These are phyloP conservation scores for Fusarium dlaminii DNA, from an alignment of 2,329 filamentous ascomycete species.

Conservation along the genomic window DNA sequence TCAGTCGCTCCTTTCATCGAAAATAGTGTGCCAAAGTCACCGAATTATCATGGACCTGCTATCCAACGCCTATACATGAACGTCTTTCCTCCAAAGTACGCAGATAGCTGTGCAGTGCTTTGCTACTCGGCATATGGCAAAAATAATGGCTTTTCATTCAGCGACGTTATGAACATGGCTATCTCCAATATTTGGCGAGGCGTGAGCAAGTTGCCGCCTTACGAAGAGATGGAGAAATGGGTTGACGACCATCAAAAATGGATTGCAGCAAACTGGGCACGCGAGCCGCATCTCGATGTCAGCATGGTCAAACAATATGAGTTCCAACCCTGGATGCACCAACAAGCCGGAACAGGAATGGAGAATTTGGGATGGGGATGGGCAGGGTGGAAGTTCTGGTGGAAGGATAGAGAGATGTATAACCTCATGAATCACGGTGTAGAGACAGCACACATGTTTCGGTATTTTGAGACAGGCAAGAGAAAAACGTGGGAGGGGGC, in stretches of 20 bases:
- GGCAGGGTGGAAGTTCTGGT: constrained; percentile 55
- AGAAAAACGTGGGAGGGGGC: constrained; percentile 53
- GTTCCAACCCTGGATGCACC: constrained; percentile 49
- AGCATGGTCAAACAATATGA: constrained; percentile 45
- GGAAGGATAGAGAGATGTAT: constrained; percentile 49
- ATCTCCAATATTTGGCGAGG: constrained; percentile 25
- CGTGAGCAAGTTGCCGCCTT: background rate
- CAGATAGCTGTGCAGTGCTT: constrained; percentile 15
- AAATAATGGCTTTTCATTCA: constrained; percentile 26
- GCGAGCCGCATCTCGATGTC: constrained; percentile 9
- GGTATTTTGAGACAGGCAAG: constrained; percentile 54
- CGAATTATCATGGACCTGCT: background rate
- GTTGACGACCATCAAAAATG: constrained; percentile 18
- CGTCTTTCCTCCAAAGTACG: constrained; percentile 16
- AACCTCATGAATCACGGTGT: constrained; percentile 52
- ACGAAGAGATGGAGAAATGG: constrained; percentile 18
- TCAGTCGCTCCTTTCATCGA: constrained; percentile 15
- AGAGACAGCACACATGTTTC: constrained; percentile 52
- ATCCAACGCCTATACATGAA: constrained; percentile 20
- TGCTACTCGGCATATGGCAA: constrained; percentile 27
- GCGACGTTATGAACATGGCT: constrained; percentile 29
- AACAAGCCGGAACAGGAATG: constrained; percentile 53
- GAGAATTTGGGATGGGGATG: constrained; percentile 53
- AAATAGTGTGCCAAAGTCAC: background rate
- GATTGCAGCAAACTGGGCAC: constrained; percentile 3